Percentiles rank a stretch among this genome's conserved stretches.
These are phyloP conservation scores for Picea sitchensis DNA, from an alignment of 75 land plant genomes.

Conservation along the genomic window DNA sequence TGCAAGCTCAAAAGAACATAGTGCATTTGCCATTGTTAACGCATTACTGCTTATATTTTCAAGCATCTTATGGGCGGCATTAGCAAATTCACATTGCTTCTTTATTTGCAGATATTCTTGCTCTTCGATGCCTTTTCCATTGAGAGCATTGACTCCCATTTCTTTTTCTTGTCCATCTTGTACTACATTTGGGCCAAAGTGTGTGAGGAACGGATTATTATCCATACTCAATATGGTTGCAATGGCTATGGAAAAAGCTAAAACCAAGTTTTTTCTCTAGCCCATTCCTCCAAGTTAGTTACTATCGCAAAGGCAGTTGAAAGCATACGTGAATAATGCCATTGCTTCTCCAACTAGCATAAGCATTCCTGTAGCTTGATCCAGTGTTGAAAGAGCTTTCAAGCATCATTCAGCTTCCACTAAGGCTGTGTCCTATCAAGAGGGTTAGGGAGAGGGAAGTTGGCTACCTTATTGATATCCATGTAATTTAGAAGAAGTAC, in stretches of 20 bases:
- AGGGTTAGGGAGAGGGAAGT: slow-evolving; percentile 93
- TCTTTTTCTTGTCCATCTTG: slow-evolving; percentile 16
- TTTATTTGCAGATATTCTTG: slow-evolving; percentile 37
- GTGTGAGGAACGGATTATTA: slow-evolving; percentile 66
- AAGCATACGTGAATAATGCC: slow-evolving; percentile 83
- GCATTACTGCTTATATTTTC: slow-evolving; percentile 78
- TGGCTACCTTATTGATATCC: slow-evolving; percentile 87
- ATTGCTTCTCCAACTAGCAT: slow-evolving; percentile 79
- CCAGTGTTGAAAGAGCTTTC: slow-evolving; percentile 75
- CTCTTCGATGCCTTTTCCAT: slow-evolving; percentile 7
- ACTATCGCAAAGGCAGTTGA: slow-evolving; percentile 67
- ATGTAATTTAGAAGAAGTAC: slow-evolving; percentile 87
- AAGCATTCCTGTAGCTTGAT: slow-evolving; percentile 46
- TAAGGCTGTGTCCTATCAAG: slow-evolving; percentile 51
- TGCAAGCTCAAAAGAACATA: too few relatives aligned
- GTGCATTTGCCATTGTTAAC: slow-evolving; percentile 47
- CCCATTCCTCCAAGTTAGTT: slow-evolving; percentile 23
- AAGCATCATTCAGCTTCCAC: slow-evolving; percentile 80
- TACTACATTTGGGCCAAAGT: slow-evolving; percentile 23
- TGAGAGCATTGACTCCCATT: background rate
- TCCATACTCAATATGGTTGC: slow-evolving; percentile 82
- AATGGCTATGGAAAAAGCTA: slow-evolving; percentile 76
- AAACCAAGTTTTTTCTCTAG: slow-evolving; percentile 36
- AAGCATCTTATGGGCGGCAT: slow-evolving; percentile 48
- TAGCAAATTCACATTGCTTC: slow-evolving; percentile 44